phyloP scores from a whole-genome alignment of 768 basidiomycete genomes.

The Mycena rebaudengoi region DNA sequence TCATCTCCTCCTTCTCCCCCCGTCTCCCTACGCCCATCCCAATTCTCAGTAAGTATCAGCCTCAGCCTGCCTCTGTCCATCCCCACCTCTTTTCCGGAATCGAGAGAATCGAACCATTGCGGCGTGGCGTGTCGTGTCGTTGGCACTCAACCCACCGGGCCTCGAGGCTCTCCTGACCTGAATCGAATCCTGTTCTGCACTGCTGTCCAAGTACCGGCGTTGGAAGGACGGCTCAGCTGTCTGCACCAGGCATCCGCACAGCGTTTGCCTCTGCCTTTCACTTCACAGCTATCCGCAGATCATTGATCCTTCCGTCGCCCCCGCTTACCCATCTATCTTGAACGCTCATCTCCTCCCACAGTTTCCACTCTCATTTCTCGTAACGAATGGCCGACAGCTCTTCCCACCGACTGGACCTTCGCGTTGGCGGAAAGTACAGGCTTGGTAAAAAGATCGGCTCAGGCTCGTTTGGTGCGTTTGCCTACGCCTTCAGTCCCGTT shows the following conservation, averaged over 20 bases:
- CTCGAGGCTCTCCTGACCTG: too few species aligned
- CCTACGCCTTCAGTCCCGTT: constrained; percentile 3
- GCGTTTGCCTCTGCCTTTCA: background rate
- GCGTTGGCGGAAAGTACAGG: constrained; percentile 95
- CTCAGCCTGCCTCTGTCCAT: background rate
- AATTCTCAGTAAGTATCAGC: constrained; percentile 2
- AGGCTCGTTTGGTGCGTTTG: constrained; percentile 89
- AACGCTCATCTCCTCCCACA: constrained; percentile 14
- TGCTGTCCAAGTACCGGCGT: too few species aligned
- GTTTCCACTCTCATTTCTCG: constrained; percentile 24
- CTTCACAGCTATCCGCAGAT: background rate
- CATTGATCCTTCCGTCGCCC: constrained; percentile 10
- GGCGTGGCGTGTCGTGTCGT: constrained; percentile 19
- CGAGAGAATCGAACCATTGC: background rate
- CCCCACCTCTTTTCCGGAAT: background rate
- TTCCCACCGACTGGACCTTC: constrained; percentile 81
- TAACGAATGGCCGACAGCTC: constrained; percentile 74
- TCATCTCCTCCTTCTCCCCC: constrained; percentile 17
- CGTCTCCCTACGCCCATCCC: background rate
- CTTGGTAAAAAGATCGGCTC: constrained; percentile 99
- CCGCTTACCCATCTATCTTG: background rate
- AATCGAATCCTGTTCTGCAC: too few species aligned
- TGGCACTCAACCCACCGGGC: constrained; percentile 7
- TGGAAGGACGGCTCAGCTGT: background rate
- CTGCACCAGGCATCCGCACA: background rate